A percentile compares a stretch with the other conserved stretches of the same genome.
Evolutionary conservation across 306 rosid genomes (phyloP).

Genomic region (Castanea mollissima): DNA sequence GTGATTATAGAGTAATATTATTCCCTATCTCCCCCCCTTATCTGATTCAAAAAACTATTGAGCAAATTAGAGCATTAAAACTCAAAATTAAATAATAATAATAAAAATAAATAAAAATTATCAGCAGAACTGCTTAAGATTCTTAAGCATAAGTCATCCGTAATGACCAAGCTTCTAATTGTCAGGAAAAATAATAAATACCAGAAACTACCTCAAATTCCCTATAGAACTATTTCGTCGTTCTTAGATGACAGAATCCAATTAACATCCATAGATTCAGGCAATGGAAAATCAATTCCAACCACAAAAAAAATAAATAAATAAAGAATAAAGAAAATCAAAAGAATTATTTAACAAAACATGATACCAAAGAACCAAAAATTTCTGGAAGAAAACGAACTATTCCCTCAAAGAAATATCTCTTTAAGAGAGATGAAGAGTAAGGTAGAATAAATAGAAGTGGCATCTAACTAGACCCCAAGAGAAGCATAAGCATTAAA

Average conservation of each 20-base stretch:
- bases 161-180: background rate
- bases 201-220: constrained; percentile 13
- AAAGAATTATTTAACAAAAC: background rate
- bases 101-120: background rate
- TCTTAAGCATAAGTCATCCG: background rate
- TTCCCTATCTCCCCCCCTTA: background rate
- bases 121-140: background rate
- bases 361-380: background rate
- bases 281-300: constrained; percentile 1
- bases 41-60: background rate
- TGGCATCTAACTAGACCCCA: constrained; percentile 28
- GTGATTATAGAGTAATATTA: background rate
- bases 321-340: background rate
- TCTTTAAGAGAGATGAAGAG: constrained; percentile 6
- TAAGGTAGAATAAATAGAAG: constrained; percentile 25
- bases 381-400: background rate
- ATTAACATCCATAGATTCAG: background rate
- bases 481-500: constrained; percentile 31
- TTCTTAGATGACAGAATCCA: background rate
- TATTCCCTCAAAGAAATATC: background rate
- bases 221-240: background rate
- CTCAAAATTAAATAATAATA: too few relatives aligned
- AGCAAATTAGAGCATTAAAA: too few relatives aligned
- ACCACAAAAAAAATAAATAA: background rate
- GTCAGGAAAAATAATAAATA: background rate